A percentile compares a stretch with the other conserved stretches of the same genome.
These are phyloP conservation scores for Gorgonomyces haynaldii DNA, from an alignment of 192 early-diverging fungal genomes.

Conservation along the genomic window DNA sequence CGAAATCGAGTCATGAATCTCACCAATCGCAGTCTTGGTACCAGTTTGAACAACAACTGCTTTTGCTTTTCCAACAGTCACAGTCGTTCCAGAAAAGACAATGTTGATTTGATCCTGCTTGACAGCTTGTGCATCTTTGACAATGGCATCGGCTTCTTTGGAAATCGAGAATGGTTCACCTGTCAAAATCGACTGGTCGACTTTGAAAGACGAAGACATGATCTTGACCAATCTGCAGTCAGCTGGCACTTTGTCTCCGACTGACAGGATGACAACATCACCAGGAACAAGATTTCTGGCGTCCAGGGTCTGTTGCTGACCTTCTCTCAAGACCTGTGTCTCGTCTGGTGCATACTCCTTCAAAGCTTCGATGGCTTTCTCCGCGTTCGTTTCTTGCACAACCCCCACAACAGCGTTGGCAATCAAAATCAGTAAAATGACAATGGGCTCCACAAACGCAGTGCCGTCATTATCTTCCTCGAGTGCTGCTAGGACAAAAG, in stretches of 20 bases:
- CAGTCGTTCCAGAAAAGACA: slow-evolving; percentile 93
- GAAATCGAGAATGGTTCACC: slow-evolving; percentile 88
- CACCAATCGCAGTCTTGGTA: slow-evolving; percentile 82
- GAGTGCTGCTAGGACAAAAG: slow-evolving; percentile 83
- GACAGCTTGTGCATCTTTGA: slow-evolving; percentile 57
- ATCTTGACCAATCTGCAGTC: slow-evolving; percentile 80
- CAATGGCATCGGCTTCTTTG: slow-evolving; percentile 57
- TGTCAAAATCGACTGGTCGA: slow-evolving; percentile 92
- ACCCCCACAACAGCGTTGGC: slow-evolving; percentile 97
- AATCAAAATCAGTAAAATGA: slow-evolving; percentile 95
- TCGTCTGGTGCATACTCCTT: slow-evolving; percentile 95
- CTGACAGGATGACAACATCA: slow-evolving; percentile 82
- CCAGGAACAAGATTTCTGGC: slow-evolving; percentile 87
- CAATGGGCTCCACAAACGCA: slow-evolving; percentile 95
- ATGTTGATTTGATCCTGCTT: slow-evolving; percentile 97
- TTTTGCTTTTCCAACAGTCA: slow-evolving; percentile 77
- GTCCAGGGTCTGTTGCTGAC: slow-evolving; percentile 50
- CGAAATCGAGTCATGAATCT: slow-evolving; percentile 80
- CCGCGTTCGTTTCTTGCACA: slow-evolving; percentile 90
- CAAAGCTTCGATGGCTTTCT: slow-evolving; percentile 95
- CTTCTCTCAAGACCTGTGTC: slow-evolving; percentile 78
- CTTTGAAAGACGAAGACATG: slow-evolving; percentile 71
- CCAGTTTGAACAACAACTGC: slow-evolving; percentile 86
- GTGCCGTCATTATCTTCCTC: slow-evolving; percentile 66
- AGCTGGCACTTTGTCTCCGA: slow-evolving; percentile 94